phyloP scores from a whole-genome alignment of 73 alveolate species.

The Stentor coeruleus region DNA sequence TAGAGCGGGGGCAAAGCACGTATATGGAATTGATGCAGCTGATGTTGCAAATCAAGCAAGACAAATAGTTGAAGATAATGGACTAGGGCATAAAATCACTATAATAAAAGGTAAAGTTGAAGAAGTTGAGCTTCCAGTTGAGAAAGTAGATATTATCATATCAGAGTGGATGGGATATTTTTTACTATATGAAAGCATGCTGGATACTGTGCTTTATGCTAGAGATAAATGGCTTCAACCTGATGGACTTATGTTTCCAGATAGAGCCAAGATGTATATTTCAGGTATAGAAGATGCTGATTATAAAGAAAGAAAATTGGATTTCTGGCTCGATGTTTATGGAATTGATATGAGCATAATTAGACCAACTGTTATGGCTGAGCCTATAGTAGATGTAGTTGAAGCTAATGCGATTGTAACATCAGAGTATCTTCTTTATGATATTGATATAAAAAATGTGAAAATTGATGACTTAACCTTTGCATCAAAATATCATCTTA shows the following conservation, averaged over 20 bases:
- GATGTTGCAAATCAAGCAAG: conserved; percentile 85
- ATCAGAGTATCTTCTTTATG: conserved; percentile 52
- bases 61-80: conserved; percentile 81
- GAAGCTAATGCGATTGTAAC: conserved; percentile 54
- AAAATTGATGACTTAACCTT: conserved; percentile 65
- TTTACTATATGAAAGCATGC: conserved; percentile 84
- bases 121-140: conserved; percentile 86
- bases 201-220: conserved; percentile 83
- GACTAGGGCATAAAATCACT: conserved; percentile 72
- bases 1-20: conserved; percentile 95
- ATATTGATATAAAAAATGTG: conserved; percentile 62
- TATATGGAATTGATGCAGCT: conserved; percentile 94
- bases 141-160: conserved; percentile 85
- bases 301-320: conserved; percentile 63
- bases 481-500: conserved; percentile 21
- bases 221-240: conserved; percentile 84
- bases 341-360: conserved; percentile 73
- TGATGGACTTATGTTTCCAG: conserved; percentile 91
- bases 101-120: conserved; percentile 88
- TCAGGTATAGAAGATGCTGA: conserved; percentile 88
- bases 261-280: conserved; percentile 73
- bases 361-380: conserved; percentile 35
- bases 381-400: conserved; percentile 74
- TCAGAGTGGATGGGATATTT: conserved; percentile 98
- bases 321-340: conserved; percentile 88